phyloP scores from a whole-genome alignment of 495 filamentous ascomycete genomes.

The Podospora fimiseda region DNA sequence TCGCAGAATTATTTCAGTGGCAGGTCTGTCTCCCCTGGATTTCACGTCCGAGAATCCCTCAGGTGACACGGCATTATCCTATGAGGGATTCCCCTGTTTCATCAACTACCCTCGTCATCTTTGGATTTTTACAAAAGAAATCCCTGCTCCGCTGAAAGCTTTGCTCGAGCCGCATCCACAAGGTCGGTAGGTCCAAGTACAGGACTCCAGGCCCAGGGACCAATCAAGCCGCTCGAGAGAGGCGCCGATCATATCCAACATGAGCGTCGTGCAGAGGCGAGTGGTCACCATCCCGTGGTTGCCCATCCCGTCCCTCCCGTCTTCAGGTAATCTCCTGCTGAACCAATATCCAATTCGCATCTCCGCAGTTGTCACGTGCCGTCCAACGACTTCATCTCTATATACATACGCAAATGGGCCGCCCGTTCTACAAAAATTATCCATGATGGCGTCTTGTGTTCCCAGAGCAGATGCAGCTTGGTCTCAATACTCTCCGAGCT shows the following conservation, averaged over 20 bases:
- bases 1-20: neutral
- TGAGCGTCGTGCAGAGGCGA: too few relatives aligned
- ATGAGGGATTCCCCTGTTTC: neutral
- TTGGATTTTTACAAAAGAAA: too few relatives aligned
- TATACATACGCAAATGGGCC: too few relatives aligned
- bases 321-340: neutral
- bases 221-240: neutral
- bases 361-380: neutral
- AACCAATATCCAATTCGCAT: neutral
- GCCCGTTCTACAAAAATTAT: neutral
- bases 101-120: neutral
- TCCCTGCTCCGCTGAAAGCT: too few relatives aligned
- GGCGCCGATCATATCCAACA: neutral
- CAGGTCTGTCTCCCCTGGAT: too few relatives aligned
- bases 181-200: neutral
- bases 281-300: too few relatives aligned
- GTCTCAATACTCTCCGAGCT: slow-evolving; percentile 1
- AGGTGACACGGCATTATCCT: neutral
- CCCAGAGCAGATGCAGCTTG: neutral
- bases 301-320: neutral
- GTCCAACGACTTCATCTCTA: too few relatives aligned
- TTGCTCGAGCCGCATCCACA: neutral
- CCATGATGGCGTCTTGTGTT: neutral
- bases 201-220: neutral
- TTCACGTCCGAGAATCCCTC: neutral